Evolutionary conservation across 2,329 filamentous ascomycete genomes (phyloP), one percentile per base, ranked within the genome.

Genomic region (Paecilomyces fulvus): DNA sequence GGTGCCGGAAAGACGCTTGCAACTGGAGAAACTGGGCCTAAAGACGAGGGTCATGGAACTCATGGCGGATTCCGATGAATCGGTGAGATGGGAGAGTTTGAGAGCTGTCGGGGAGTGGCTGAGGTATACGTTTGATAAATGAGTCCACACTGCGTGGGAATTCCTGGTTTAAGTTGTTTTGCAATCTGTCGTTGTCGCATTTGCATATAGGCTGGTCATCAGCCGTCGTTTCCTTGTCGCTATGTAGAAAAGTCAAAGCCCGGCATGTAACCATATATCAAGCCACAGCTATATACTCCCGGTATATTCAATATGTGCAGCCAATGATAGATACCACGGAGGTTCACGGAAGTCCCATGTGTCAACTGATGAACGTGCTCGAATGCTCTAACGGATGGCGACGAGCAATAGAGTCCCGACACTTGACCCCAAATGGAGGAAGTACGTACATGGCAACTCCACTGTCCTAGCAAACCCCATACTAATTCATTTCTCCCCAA

Each of bases 21-120:
- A 88, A 70, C 79, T 96, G 64, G 92, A 96, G 77, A 91, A 86
- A 75, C 73, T 91, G 49, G 90, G 90, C 0, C 74, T 96, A 60
- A 96, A 96, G 82, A 83, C 83, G 17, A 82, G 90, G 63, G 87
- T 96, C 59, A 95, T 96, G 91, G 89, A 91, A 75, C 79, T 96
- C 67, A 96, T 96, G 92, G 86, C 84, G 66, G 90, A 95, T 68
- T 81, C 85, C 57, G 90, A 96, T 66, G 91, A 96, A 77, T 86
- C 84, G 58, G 90, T 96, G 51, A 81, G 92, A 68, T 96, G 91
- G 90, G 92, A 96, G 79, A 94, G 89, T 73, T 76, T 96, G 75
- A 84, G 88, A 66, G 91, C 92, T 14, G 84, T 96, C 46, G 86
- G 87, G 20, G 87, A 88, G 70, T 90, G 87, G 85, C 73, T 90